phyloP scores from a whole-genome alignment of 805 yeast genomes.

The Diddensiella caesifluorescens region DNA sequence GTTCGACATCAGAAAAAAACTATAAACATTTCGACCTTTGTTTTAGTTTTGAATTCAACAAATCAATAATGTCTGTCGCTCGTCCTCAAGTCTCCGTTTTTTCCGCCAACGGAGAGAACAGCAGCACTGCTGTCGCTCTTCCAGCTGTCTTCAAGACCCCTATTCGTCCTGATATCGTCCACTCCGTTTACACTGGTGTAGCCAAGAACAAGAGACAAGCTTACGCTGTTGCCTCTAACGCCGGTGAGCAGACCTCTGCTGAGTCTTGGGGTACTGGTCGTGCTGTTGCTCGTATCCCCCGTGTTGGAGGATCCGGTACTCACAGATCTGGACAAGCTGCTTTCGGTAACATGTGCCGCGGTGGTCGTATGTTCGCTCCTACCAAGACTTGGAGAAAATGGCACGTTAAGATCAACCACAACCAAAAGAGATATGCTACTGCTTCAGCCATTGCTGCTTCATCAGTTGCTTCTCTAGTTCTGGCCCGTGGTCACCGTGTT shows the following conservation, averaged over 20 bases:
- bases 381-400: constrained; percentile 99
- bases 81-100: constrained; percentile 98
- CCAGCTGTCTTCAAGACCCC: constrained; percentile 99
- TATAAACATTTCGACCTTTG: background rate
- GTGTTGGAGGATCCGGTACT: constrained; percentile 99
- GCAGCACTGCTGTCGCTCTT: constrained; percentile 79
- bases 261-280: constrained; percentile 99
- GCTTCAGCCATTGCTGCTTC: constrained; percentile 99
- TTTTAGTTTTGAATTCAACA: too few species aligned
- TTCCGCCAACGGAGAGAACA: constrained; percentile 80
- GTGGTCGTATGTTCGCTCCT: constrained; percentile 99
- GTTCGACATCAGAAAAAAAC: too few species aligned
- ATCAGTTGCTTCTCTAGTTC: constrained; percentile 94
- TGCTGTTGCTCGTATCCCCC: constrained; percentile 99
- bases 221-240: constrained; percentile 98
- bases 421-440: constrained; percentile 99
- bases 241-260: constrained; percentile 99
- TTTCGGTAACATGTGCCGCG: constrained; percentile 99
- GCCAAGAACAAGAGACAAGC: constrained; percentile 99
- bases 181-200: constrained; percentile 95
- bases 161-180: constrained; percentile 99
- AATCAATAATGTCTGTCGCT: constrained; percentile 46
- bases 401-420: constrained; percentile 99
- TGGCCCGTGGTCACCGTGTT: constrained; percentile 99
- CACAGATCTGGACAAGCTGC: constrained; percentile 99